Evolutionary conservation across 2,329 filamentous ascomycete genomes (phyloP).

Genomic region (Alternaria arbusti): DNA sequence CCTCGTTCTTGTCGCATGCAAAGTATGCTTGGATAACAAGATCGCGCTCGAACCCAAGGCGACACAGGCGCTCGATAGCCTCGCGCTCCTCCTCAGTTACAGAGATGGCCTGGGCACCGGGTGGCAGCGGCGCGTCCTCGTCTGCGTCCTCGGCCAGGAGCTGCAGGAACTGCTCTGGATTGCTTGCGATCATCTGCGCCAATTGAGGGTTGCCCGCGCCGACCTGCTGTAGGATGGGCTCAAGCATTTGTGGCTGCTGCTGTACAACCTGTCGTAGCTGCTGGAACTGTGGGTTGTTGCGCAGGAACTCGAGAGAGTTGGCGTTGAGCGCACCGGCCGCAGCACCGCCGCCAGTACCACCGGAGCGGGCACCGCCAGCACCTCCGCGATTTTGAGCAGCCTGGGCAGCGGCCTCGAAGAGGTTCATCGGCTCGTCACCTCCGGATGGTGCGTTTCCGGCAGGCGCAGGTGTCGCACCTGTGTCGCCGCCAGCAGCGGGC

Average conservation of each 20-base stretch:
- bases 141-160: constrained; percentile 87
- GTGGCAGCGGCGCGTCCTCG: constrained; percentile 82
- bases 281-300: constrained; percentile 96
- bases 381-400: constrained; percentile 62
- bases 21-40: constrained; percentile 98
- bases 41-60: constrained; percentile 90
- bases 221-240: constrained; percentile 96
- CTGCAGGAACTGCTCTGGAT: constrained; percentile 92
- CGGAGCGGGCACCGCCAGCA: constrained; percentile 52
- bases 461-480: constrained; percentile 19
- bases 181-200: constrained; percentile 86
- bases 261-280: constrained; percentile 96
- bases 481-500: constrained; percentile 45
- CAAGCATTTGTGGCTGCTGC: constrained; percentile 97
- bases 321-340: constrained; percentile 61
- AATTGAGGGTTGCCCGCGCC: constrained; percentile 94
- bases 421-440: constrained; percentile 75
- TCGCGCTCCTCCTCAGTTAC: constrained; percentile 97
- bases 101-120: constrained; percentile 84
- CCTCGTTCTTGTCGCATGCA: constrained; percentile 99
- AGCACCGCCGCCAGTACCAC: constrained; percentile 58
- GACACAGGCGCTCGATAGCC: constrained; percentile 93
- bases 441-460: constrained; percentile 57
- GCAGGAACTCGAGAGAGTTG: constrained; percentile 88
- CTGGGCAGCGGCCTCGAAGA: constrained; percentile 92